phyloP scores from a whole-genome alignment of 352 stramenopile species.

The Pythium periplocum region DNA sequence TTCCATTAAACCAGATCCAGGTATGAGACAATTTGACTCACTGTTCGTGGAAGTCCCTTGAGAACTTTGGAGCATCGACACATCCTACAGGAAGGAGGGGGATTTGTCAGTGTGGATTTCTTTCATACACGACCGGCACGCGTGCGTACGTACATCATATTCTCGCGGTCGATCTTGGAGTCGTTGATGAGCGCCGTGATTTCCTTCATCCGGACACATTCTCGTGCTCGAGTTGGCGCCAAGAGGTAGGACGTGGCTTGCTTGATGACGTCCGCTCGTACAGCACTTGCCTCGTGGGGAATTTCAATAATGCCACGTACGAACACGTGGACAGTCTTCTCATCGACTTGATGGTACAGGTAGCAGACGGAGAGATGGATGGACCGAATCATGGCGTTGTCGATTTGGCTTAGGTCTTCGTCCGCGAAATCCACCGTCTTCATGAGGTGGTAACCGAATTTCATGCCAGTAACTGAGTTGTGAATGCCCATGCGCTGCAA shows the following conservation, averaged over 20 bases:
- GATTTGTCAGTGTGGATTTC: background rate
- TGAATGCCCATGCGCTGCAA: conserved; percentile 28
- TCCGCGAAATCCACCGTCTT: conserved; percentile 50
- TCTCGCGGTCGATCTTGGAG: conserved; percentile 48
- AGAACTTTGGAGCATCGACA: conserved; percentile 57
- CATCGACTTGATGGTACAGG: conserved; percentile 41
- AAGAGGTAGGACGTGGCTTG: conserved; percentile 29
- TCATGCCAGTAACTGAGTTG: conserved; percentile 20
- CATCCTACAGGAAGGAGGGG: conserved; percentile 15
- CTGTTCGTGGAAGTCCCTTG: conserved; percentile 38
- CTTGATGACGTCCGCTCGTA: conserved; percentile 5
- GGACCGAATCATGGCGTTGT: conserved; percentile 16
- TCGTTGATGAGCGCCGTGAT: conserved; percentile 45
- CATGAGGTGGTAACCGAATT: conserved; percentile 55
- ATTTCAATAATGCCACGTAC: conserved; percentile 55
- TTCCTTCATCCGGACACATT: conserved; percentile 46
- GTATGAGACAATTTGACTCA: conserved; percentile 7
- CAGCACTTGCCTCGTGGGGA: conserved; percentile 11
- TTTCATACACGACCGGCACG: background rate
- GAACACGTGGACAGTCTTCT: conserved; percentile 46
- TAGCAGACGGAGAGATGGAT: conserved; percentile 62
- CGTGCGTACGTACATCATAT: conserved; percentile 31
- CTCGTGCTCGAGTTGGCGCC: conserved; percentile 29
- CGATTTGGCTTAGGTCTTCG: background rate
- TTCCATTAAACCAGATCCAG: background rate